phyloP scores from a whole-genome alignment of 1,284 basidiomycete genomes.

The Sutorius eximius region DNA sequence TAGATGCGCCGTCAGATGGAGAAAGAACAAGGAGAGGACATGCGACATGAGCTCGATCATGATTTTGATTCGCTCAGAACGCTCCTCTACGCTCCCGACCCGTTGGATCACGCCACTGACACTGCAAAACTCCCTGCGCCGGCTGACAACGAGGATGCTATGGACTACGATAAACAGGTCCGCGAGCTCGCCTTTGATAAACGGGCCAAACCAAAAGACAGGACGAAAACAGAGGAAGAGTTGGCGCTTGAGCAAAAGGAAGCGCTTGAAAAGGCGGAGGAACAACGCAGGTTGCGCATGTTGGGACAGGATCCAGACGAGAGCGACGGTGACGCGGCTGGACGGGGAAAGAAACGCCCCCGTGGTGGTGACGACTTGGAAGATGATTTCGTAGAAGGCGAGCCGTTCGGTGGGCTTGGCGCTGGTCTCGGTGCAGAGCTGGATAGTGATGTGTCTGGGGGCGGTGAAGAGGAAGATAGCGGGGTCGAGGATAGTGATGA shows the following conservation, averaged over 20 bases:
- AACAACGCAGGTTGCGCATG: constrained; percentile 81
- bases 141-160: constrained; percentile 28
- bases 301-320: constrained; percentile 71
- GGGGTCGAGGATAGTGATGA: constrained; percentile 56
- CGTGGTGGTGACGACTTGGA: constrained; percentile 85
- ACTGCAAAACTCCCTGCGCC: background rate
- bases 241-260: constrained; percentile 88
- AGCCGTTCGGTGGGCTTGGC: constrained; percentile 49
- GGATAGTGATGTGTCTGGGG: constrained; percentile 18
- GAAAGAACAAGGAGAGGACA: constrained; percentile 82
- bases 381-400: constrained; percentile 78
- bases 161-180: constrained; percentile 89
- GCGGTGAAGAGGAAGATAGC: constrained; percentile 41
- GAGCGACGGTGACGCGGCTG: constrained; percentile 51
- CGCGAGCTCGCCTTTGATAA: constrained; percentile 92
- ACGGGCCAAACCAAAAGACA: constrained; percentile 91
- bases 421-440: constrained; percentile 46
- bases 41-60: constrained; percentile 87
- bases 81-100: constrained; percentile 65
- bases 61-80: constrained; percentile 84
- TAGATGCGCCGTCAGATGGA: constrained; percentile 87
- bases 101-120: constrained; percentile 40
- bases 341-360: constrained; percentile 46
- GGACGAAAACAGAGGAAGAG: constrained; percentile 97
- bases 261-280: constrained; percentile 83